A percentile compares a stretch with the other conserved stretches of the same genome.
Evolutionary conservation across 768 basidiomycete genomes (phyloP).

Genomic region (Russula sp.): DNA sequence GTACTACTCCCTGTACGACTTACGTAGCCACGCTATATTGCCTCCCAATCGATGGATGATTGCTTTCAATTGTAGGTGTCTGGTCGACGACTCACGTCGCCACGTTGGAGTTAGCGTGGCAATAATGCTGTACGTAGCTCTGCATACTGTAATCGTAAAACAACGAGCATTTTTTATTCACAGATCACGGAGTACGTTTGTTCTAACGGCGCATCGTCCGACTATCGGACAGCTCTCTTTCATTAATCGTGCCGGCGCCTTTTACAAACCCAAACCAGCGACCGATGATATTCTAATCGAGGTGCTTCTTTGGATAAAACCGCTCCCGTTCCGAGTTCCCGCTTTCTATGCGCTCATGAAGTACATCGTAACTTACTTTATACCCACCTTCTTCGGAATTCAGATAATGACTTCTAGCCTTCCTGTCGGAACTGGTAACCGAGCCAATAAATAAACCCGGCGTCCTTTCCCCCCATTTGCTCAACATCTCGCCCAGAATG

Average conservation of each 20-base stretch:
- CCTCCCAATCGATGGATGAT: too few species aligned
- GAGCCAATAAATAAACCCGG: background rate
- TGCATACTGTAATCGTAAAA: too few species aligned
- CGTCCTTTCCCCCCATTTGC: background rate
- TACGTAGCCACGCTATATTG: too few species aligned
- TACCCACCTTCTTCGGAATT: background rate
- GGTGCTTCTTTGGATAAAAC: background rate
- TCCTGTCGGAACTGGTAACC: background rate
- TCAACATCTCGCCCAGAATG: slow-evolving; percentile 1
- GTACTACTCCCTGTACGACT: too few species aligned
- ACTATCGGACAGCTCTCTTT: background rate
- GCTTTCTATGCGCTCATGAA: background rate
- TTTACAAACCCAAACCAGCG: background rate
- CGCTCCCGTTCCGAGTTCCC: too few species aligned
- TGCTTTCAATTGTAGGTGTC: too few species aligned
- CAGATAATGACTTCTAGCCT: background rate
- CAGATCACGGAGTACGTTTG: too few species aligned
- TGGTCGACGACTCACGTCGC: too few species aligned
- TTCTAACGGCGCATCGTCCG: background rate
- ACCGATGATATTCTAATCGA: background rate
- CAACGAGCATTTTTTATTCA: too few species aligned
- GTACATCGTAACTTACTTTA: background rate
- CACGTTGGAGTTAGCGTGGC: background rate
- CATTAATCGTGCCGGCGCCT: background rate
- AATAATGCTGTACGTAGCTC: too few species aligned